Percentiles rank a stretch among this genome's conserved stretches.
Conservation (phyloP, 1,139 yeast genomes). For the Debaryomyces subglobosus region DNA sequence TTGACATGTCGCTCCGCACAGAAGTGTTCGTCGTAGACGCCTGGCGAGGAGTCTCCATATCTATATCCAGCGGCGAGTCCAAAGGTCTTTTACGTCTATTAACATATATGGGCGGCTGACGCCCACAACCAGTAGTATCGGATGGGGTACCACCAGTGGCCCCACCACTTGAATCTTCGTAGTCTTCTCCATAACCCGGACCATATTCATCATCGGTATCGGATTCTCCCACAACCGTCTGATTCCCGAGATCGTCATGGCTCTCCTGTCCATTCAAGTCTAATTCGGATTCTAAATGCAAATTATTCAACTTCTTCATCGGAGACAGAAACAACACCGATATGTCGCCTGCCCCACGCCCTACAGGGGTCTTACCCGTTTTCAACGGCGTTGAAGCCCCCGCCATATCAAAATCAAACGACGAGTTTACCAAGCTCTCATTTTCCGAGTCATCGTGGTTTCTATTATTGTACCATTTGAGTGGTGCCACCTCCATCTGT, state of each 20-base stretch:
- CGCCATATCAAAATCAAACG: conserved; percentile 28
- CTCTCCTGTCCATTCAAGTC: neutral
- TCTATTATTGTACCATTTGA: conserved; percentile 16
- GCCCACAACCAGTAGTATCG: conserved; percentile 15
- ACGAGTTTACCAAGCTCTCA: conserved; percentile 11
- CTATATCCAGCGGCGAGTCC: conserved; percentile 22
- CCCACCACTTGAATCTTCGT: conserved; percentile 11
- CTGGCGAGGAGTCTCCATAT: conserved; percentile 23
- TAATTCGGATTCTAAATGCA: conserved; percentile 26
- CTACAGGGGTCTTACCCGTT: conserved; percentile 13
- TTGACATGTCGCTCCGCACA: conserved; percentile 9
- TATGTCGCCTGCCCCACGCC: conserved; percentile 13
- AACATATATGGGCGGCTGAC: conserved; percentile 15
- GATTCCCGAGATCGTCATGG: conserved; percentile 11
- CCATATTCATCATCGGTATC: conserved; percentile 10
- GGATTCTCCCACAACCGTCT: conserved; percentile 1
- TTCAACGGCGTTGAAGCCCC: conserved; percentile 42
- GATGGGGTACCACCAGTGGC: conserved; percentile 10
- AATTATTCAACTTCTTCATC: conserved; percentile 32
- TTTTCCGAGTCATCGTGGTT: conserved; percentile 23
- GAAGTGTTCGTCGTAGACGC: conserved; percentile 5
- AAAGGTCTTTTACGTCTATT: conserved; percentile 13
- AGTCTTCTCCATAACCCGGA: neutral
- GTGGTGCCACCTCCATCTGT: neutral
- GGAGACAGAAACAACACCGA: conserved; percentile 42